Percentiles rank a stretch among this genome's conserved stretches.
Conservation (phyloP, 768 basidiomycete species). For the Gloeophyllum trabeum region DNA sequence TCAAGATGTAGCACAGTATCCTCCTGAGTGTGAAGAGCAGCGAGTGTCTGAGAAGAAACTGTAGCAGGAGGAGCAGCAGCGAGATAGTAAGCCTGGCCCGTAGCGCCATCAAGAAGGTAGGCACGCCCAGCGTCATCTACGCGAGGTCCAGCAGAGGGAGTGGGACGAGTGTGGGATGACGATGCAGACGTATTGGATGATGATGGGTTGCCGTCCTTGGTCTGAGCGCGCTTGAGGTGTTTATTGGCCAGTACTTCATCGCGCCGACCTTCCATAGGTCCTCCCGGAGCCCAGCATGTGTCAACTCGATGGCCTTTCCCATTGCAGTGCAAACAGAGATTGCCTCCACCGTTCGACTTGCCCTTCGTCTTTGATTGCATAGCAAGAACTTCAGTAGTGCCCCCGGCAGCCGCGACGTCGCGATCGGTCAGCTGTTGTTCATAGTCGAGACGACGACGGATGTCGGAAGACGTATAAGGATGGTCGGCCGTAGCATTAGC, state of each 20-base stretch:
- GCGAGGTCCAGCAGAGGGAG: neutral
- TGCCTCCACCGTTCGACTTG: neutral
- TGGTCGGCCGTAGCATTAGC: neutral
- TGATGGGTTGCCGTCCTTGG: neutral
- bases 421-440: constrained; percentile 1
- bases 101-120: neutral
- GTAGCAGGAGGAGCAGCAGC: neutral
- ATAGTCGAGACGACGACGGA: neutral
- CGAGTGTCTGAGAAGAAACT: neutral
- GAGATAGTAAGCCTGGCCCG: neutral
- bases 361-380: neutral
- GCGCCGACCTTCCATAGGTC: neutral
- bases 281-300: constrained; percentile 1
- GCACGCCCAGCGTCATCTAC: neutral
- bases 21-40: neutral
- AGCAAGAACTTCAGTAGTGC: neutral
- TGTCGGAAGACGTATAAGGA: neutral
- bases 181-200: no score
- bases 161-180: no score
- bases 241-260: neutral
- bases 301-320: neutral
- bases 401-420: neutral
- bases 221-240: neutral
- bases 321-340: constrained; percentile 3
- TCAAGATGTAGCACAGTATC: neutral